Evolutionary conservation across 768 basidiomycete genomes (phyloP).

Genomic region (Rhizopogon vulgaris): DNA sequence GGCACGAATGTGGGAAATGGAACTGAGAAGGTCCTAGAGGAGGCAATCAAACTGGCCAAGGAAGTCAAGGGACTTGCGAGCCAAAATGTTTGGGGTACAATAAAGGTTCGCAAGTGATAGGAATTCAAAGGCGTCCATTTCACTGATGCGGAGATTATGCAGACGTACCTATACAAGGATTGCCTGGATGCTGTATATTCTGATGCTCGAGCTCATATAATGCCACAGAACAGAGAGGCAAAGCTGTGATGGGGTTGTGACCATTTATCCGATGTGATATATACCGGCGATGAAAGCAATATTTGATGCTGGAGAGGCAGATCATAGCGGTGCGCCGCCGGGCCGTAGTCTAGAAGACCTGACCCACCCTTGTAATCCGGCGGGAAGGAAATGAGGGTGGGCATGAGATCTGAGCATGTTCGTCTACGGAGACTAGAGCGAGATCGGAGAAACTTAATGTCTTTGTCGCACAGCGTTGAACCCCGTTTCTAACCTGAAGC

Average conservation of each 20-base stretch:
- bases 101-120: conserved; percentile 44
- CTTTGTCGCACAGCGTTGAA: too few species aligned
- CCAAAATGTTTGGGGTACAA: conserved; percentile 64
- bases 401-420: too few species aligned
- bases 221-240: conserved; percentile 2
- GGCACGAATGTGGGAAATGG: conserved; percentile 41
- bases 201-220: conserved; percentile 11
- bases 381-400: too few species aligned
- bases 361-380: too few species aligned
- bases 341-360: too few species aligned
- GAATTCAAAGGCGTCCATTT: not conserved
- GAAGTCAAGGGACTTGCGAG: conserved; percentile 44
- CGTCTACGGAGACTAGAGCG: too few species aligned
- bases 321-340: too few species aligned
- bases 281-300: too few species aligned
- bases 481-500: too few species aligned
- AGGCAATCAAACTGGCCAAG: conserved; percentile 59
- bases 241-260: not conserved
- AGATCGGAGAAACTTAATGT: too few species aligned
- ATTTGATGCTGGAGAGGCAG: not conserved
- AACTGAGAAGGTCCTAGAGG: conserved; percentile 54
- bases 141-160: conserved; percentile 5
- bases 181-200: conserved; percentile 36
- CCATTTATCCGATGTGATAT: not conserved
- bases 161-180: conserved; percentile 54